These are phyloP conservation scores for Xylariomycetidae sp. DNA, from an alignment of 2,329 filamentous ascomycete species.

Conservation along the genomic window DNA sequence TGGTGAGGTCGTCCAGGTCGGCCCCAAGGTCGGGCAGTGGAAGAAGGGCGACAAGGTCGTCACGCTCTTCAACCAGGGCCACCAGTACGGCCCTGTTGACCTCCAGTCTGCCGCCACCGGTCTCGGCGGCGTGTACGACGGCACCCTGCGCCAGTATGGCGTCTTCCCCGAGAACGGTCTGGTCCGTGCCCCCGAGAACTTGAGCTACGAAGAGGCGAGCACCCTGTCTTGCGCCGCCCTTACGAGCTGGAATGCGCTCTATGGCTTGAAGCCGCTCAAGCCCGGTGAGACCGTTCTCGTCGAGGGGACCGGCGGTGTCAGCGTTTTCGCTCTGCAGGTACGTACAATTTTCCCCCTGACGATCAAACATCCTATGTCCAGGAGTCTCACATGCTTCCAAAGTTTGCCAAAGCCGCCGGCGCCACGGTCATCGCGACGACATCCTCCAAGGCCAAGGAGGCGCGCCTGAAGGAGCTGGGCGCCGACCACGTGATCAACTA, in stretches of 20 bases:
- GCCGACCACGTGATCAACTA: slow-evolving; percentile 49
- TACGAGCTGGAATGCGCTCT: slow-evolving; percentile 64
- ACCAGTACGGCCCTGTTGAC: slow-evolving; percentile 41
- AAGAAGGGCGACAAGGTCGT: slow-evolving; percentile 49
- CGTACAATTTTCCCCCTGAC: too few relatives aligned
- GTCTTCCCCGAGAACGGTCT: slow-evolving; percentile 66
- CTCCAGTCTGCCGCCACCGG: slow-evolving; percentile 41
- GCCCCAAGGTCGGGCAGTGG: slow-evolving; percentile 43
- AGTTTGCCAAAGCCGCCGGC: slow-evolving; percentile 47
- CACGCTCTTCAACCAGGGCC: slow-evolving; percentile 58
- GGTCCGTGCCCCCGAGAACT: slow-evolving; percentile 54
- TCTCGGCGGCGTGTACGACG: slow-evolving; percentile 64
- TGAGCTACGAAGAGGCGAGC: slow-evolving; percentile 48
- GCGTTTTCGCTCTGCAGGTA: slow-evolving; percentile 57
- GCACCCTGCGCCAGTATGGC: slow-evolving; percentile 62
- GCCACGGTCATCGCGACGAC: slow-evolving; percentile 47
- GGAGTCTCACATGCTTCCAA: too few relatives aligned
- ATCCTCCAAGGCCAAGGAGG: slow-evolving; percentile 38
- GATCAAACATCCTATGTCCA: too few relatives aligned
- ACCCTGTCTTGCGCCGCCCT: slow-evolving; percentile 58
- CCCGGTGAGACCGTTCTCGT: slow-evolving; percentile 58
- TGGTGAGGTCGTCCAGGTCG: slow-evolving; percentile 48
- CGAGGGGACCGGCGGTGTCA: slow-evolving; percentile 68
- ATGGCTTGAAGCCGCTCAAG: slow-evolving; percentile 48
- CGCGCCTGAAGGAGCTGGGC: slow-evolving; percentile 39